Percentiles rank a stretch among this genome's conserved stretches.
phyloP scores from a whole-genome alignment of 106 monocot species.

The Triglochin maritima region DNA sequence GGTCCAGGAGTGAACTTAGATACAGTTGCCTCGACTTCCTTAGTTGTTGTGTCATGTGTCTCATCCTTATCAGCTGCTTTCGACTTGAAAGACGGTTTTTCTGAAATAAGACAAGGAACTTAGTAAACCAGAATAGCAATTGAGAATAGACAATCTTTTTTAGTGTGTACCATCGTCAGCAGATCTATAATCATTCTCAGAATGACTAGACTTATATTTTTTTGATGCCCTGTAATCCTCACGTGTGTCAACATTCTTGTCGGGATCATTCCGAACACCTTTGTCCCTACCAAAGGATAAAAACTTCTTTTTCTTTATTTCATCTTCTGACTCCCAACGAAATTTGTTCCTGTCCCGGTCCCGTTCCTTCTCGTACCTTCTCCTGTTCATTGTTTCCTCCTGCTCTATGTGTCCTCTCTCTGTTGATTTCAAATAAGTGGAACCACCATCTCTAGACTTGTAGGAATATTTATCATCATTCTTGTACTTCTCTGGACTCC shows the following conservation, averaged over 20 bases:
- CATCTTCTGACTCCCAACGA: slow-evolving; percentile 15
- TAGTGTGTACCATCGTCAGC: slow-evolving; percentile 1
- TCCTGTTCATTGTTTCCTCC: slow-evolving; percentile 22
- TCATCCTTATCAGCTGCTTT: slow-evolving; percentile 24
- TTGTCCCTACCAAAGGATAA: slow-evolving; percentile 2
- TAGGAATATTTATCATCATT: slow-evolving; percentile 20
- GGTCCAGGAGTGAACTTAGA: slow-evolving; percentile 21
- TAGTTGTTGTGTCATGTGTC: slow-evolving; percentile 24
- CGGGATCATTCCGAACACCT: slow-evolving; percentile 7
- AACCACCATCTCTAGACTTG: slow-evolving; percentile 14
- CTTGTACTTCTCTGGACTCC: slow-evolving; percentile 31
- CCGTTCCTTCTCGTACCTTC: slow-evolving; percentile 21
- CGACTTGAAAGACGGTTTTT: background rate
- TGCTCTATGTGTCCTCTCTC: slow-evolving; percentile 11
- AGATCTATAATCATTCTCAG: slow-evolving; percentile 13
- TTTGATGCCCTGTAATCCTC: slow-evolving; percentile 24
- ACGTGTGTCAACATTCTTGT: background rate
- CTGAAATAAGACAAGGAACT: background rate
- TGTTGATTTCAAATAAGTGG: slow-evolving; percentile 14
- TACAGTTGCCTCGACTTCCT: slow-evolving; percentile 10
- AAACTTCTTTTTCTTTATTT: slow-evolving; percentile 10
- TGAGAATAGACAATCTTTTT: background rate
- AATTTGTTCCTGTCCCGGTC: slow-evolving; percentile 30
- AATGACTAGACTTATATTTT: slow-evolving; percentile 19
- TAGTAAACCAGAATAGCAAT: background rate